Percentiles rank a stretch among this genome's conserved stretches.
Evolutionary conservation across 495 filamentous ascomycete species (phyloP).

Genomic region (Aspergillus biplanus): DNA sequence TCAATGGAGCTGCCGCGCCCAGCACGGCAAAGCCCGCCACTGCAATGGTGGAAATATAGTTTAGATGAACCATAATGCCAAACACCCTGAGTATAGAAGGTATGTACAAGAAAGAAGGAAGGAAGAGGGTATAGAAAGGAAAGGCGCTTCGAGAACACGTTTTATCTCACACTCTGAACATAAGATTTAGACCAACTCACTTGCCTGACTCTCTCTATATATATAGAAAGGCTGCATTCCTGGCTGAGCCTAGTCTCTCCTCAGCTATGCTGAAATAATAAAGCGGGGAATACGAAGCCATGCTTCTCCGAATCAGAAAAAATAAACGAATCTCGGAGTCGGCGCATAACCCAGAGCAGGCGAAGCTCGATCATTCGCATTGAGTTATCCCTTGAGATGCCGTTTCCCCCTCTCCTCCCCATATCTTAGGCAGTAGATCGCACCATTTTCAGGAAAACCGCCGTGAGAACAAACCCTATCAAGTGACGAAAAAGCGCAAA

Average conservation of each 20-base stretch:
- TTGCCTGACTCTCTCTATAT: background rate
- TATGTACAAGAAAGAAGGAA: slow-evolving; percentile 14
- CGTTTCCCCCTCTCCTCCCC: background rate
- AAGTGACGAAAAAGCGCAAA: background rate
- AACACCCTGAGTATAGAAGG: background rate
- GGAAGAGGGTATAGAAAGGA: background rate
- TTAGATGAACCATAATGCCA: slow-evolving; percentile 14
- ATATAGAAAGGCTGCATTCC: slow-evolving; percentile 3
- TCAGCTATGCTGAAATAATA: background rate
- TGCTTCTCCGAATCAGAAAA: background rate
- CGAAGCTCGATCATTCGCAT: background rate
- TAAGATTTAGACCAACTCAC: background rate
- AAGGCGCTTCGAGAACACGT: background rate
- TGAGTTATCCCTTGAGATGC: background rate
- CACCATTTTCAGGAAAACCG: slow-evolving; percentile 6
- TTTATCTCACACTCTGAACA: background rate
- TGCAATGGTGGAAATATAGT: slow-evolving; percentile 16
- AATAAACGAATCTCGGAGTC: background rate
- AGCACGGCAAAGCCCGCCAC: slow-evolving; percentile 27
- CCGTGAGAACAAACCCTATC: background rate
- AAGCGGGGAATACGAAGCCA: background rate
- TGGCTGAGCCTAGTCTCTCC: background rate
- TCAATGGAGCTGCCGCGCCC: slow-evolving; percentile 31
- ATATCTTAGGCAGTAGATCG: background rate
- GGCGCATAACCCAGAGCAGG: background rate